Base-by-base conservation (phyloP, 2,329 filamentous ascomycete genomes). In the Nothopassalora personata region DNA sequence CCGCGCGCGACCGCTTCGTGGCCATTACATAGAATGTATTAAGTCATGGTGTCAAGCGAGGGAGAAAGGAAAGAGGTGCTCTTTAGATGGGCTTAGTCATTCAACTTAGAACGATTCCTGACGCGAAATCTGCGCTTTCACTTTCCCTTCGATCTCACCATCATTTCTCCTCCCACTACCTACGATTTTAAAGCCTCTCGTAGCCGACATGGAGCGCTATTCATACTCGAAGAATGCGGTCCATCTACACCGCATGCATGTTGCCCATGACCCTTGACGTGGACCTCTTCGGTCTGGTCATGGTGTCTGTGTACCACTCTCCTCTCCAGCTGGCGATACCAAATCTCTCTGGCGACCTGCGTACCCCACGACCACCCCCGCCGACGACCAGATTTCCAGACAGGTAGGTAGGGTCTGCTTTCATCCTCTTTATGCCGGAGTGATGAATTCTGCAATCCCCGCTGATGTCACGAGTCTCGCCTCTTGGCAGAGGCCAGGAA, bases 351-450 rank as follows among this genome's bases (percentile, higher is more conserved):
- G 87, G 85, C 1, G 89, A 89, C 8, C 67, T 75, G 28, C 83
- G 79, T 1, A 85, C 78, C 0, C 89, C 90, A 31, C 89, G 78
- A 0, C 90, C 90, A 15, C 90, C 90, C 0, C 90, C 90, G 0
- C 90, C 90, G 2, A 92, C 74, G 60, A 94, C 91, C 55, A 94
- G 72, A 61, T 94, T 94, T 0, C 90, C 90, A 0, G 90, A 90
- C 0, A 90, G 80, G 67, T 93, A 94, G 0, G 66, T 76, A 1
- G 78, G 70, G 60, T 91, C 82, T 7, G 76, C 73, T 50, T 84
- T 72, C 85, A 94, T 87, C 6, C 90, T 81, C 18, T 83, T 83
- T 58, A 94, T 85, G 0, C 90, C 90, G 23, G 86, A 89, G 46
- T 85, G 83, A 67, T 94, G 90, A 1, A 94, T 82, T 23, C 85